Evolutionary conservation across 2,329 filamentous ascomycete genomes (phyloP).

Genomic region (Cryphonectria radicalis): DNA sequence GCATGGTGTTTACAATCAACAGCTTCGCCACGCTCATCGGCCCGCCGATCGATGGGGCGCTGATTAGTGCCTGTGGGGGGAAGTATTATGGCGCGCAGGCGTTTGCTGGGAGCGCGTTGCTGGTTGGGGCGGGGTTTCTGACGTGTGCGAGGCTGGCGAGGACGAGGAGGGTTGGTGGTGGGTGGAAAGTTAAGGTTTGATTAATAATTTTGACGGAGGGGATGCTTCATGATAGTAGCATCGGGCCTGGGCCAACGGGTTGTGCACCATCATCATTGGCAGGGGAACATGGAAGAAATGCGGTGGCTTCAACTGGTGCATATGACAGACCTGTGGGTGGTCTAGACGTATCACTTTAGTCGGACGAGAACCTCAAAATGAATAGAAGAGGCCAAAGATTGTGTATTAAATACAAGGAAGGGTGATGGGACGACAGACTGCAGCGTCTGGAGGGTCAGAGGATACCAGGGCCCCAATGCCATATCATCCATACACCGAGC

Average conservation of each 20-base stretch:
- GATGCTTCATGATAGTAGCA: neutral
- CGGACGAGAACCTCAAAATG: neutral
- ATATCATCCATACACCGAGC: neutral
- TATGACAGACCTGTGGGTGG: neutral
- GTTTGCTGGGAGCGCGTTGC: slow-evolving; percentile 50
- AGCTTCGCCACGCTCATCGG: slow-evolving; percentile 58
- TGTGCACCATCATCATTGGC: too few species aligned
- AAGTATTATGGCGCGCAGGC: slow-evolving; percentile 52
- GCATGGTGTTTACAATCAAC: slow-evolving; percentile 62
- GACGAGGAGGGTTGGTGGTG: slow-evolving; percentile 43
- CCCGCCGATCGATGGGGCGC: slow-evolving; percentile 55
- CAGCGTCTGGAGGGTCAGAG: neutral
- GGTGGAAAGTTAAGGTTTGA: slow-evolving; percentile 46
- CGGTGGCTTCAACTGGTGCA: neutral
- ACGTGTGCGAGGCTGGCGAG: slow-evolving; percentile 44
- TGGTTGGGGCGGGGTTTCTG: slow-evolving; percentile 48
- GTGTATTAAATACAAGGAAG: neutral
- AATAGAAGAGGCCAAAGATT: neutral
- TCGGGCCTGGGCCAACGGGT: neutral
- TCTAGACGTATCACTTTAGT: neutral
- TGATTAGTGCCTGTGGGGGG: slow-evolving; percentile 48
- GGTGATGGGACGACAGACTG: neutral
- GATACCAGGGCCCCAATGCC: neutral
- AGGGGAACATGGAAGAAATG: neutral
- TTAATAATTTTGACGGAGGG: neutral